Conservation (phyloP, 768 basidiomycete species). For the Rhodosporidiobolus sp. region DNA sequence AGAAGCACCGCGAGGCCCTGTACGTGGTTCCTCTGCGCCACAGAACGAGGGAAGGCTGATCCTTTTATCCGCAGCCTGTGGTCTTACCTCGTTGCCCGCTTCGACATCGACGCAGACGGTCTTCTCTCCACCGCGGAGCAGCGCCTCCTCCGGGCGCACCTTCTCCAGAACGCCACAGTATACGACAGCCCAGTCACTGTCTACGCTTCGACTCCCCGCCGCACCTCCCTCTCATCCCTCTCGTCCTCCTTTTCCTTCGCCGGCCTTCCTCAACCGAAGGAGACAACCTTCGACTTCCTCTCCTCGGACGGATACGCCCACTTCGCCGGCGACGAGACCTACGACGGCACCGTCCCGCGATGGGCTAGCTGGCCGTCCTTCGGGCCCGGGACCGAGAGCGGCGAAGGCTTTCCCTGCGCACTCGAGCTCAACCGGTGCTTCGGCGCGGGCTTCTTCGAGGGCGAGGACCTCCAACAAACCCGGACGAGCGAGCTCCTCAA, state of each 20-base stretch:
- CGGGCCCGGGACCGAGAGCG: neutral
- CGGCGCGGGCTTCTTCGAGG: slow-evolving; percentile 14
- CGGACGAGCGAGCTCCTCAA: slow-evolving; percentile 48
- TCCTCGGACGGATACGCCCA: slow-evolving; percentile 49
- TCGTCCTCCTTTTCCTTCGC: neutral
- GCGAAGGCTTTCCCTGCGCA: slow-evolving; percentile 20
- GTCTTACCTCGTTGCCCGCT: slow-evolving; percentile 26
- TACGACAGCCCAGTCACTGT: neutral
- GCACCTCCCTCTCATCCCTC: neutral
- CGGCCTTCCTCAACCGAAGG: slow-evolving; percentile 20
- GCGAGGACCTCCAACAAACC: slow-evolving; percentile 3
- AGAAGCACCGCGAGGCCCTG: slow-evolving; percentile 35
- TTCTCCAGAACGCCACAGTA: neutral
- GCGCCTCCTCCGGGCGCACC: neutral
- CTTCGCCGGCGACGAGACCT: slow-evolving; percentile 24
- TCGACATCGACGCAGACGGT: slow-evolving; percentile 8
- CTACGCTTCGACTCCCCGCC: neutral
- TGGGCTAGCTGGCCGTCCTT: slow-evolving; percentile 14
- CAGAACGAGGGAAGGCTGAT: too few relatives aligned
- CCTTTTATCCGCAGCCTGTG: neutral
- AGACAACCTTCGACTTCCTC: slow-evolving; percentile 15
- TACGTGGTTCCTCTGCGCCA: neutral
- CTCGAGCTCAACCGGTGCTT: slow-evolving; percentile 41
- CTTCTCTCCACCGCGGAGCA: slow-evolving; percentile 20
- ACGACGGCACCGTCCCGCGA: neutral